Percentiles rank a stretch among this genome's conserved stretches.
Conservation (phyloP, 1,284 basidiomycete species). For the Vanrija pseudolonga region DNA sequence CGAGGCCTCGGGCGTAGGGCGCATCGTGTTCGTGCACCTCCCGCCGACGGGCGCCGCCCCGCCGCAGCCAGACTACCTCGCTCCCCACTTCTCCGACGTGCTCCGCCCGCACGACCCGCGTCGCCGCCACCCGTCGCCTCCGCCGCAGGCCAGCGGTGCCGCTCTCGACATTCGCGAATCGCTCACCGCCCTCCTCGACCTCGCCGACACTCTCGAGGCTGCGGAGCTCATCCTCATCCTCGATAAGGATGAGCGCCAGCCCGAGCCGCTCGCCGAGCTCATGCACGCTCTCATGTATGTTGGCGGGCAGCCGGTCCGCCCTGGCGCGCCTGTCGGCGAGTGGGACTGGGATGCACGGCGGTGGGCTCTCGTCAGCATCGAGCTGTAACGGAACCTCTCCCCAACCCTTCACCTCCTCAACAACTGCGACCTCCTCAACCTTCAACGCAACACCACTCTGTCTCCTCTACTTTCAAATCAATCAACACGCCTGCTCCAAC, state of each 20-base stretch:
- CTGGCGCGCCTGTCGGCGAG: slow-evolving; percentile 35
- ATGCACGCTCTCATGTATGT: slow-evolving; percentile 49
- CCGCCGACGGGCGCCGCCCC: slow-evolving; percentile 21
- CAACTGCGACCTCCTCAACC: background rate
- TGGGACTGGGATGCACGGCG: slow-evolving; percentile 44
- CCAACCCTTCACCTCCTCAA: background rate
- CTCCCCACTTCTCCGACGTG: slow-evolving; percentile 43
- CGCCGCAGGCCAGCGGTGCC: background rate
- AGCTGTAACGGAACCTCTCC: slow-evolving; percentile 27
- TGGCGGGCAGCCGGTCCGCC: slow-evolving; percentile 41
- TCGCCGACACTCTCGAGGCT: slow-evolving; percentile 44
- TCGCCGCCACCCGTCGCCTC: slow-evolving; percentile 29
- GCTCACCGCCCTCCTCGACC: slow-evolving; percentile 46
- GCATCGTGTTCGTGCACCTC: slow-evolving; percentile 43
- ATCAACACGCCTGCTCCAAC: background rate
- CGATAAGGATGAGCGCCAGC: slow-evolving; percentile 39
- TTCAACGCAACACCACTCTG: background rate
- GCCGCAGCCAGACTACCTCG: slow-evolving; percentile 25
- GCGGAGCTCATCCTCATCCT: slow-evolving; percentile 40
- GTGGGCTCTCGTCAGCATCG: slow-evolving; percentile 49
- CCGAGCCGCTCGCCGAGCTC: slow-evolving; percentile 38
- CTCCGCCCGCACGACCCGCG: slow-evolving; percentile 41
- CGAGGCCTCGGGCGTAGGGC: slow-evolving; percentile 17
- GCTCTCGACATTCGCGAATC: slow-evolving; percentile 45
- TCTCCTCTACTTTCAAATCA: too few relatives aligned